Conservation (phyloP, 148 eudicot genomes). For the Rhododendron williamsianum region DNA sequence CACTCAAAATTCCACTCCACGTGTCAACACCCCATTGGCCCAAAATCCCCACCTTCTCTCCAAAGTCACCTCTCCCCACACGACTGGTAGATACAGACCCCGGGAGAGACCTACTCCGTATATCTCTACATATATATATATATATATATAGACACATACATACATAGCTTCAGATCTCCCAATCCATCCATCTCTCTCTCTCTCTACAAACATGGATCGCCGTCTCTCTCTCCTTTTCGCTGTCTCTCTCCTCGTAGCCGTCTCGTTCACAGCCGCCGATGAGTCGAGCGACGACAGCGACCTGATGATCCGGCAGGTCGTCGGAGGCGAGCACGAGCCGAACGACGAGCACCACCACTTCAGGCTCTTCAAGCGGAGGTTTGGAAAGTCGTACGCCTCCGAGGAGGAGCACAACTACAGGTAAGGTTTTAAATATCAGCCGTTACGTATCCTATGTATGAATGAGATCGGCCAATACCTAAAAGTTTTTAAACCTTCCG, state of each 20-base stretch:
- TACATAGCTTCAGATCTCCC: not conserved
- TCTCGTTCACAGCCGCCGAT: constrained; percentile 9
- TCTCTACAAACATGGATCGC: constrained; percentile 17
- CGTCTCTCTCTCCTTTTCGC: constrained; percentile 30
- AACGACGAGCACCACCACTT: constrained; percentile 50
- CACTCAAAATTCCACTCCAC: not conserved
- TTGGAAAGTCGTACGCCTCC: constrained; percentile 38
- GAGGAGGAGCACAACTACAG: constrained; percentile 58
- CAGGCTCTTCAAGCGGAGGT: constrained; percentile 45
- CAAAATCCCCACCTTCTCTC: not conserved
- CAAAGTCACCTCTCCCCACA: not conserved
- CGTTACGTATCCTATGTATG: not conserved
- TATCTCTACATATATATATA: too few relatives aligned
- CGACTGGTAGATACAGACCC: constrained; percentile 9
- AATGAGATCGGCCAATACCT: not conserved
- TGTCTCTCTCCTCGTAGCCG: constrained; percentile 28
- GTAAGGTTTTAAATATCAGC: not conserved
- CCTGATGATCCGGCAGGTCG: constrained; percentile 39
- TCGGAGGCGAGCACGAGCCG: constrained; percentile 10
- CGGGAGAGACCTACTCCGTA: not conserved
- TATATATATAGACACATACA: not conserved
- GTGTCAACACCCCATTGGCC: not conserved
- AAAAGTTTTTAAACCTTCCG: not conserved
- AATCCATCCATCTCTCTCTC: not conserved
- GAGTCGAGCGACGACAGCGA: constrained; percentile 24